Conservation (phyloP, 2,329 filamentous ascomycete genomes). For the Leptosphaerulina australis region DNA sequence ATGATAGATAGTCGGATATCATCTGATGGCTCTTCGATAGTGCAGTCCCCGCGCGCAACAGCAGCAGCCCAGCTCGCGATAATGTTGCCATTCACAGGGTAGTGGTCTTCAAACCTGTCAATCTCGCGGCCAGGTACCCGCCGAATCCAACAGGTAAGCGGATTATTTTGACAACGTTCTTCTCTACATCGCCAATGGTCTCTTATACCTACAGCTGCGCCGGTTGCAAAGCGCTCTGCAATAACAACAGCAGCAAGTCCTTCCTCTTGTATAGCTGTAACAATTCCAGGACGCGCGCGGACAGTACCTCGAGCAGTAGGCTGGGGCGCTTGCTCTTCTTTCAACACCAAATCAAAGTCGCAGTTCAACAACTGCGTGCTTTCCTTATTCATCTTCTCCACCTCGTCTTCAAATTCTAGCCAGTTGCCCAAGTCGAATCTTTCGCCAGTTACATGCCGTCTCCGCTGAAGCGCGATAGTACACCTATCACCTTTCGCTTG, state of each 20-base stretch:
- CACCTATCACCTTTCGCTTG: constrained; percentile 1
- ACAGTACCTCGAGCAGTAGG: neutral
- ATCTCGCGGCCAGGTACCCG: neutral
- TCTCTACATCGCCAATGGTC: neutral
- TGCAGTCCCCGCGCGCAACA: neutral
- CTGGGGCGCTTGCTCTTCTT: neutral
- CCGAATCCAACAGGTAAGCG: neutral
- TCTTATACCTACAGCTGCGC: neutral
- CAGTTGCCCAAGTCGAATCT: neutral
- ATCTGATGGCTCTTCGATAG: neutral
- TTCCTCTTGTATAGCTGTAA: too few species aligned
- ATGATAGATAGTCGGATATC: neutral
- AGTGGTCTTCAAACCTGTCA: neutral
- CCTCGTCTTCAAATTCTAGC: neutral
- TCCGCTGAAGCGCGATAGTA: neutral
- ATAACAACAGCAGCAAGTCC: neutral
- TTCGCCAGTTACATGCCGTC: neutral
- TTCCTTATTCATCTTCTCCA: neutral
- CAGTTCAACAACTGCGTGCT: neutral
- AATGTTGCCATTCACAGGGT: neutral
- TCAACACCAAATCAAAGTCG: neutral
- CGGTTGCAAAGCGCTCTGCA: neutral
- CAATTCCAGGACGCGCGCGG: neutral
- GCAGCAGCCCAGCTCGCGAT: neutral
- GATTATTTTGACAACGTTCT: neutral